Base-by-base conservation (phyloP, 2,329 filamentous ascomycete genomes). In the Calonectria honghensis region DNA sequence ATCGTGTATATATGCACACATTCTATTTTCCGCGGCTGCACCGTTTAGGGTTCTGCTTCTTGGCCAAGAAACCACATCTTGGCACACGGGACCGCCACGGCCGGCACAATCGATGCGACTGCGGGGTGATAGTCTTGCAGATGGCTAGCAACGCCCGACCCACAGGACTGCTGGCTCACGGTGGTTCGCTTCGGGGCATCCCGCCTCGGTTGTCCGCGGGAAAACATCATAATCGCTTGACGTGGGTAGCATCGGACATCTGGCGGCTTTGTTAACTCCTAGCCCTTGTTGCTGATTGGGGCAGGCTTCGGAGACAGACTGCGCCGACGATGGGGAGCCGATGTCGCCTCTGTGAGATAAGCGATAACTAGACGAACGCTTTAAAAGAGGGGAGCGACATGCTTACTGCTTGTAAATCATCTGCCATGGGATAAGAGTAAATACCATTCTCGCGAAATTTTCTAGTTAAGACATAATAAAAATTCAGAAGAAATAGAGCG, bases 201-300 rank as follows among this genome's bases (percentile, higher is more conserved):
- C 65, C 37, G 57, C 48, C 48, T 37, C 50, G 29, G 29, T 69
- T 73, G 20, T 16, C 71, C 71, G 71, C 71, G 71, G 71, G 37
- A 57, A 69, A 73, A 6, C 20, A 27, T 20, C 11, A 35, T 18
- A 16, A 54, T 45, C 14, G 31, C 63, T 54, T 31, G 57, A 20
- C n/a, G 20, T 69, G 65, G 45, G 35, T 61, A 52, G 48, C 65
- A 20, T 32, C 41, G 32, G 70, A 18, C 27, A 41, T 27, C 7
- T 45, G 13, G 16, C 64, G 31, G 37, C 29, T 48, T 57, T 24
- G 13, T 37, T 29, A n/a, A 32, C 24, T 20, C n/a, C 61, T 32
- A 35, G 63, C 16, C 37, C 16, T 32, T 39, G 14, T 67, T 67
- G n/a, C 41, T 32, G 65, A 61, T 29, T 64, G 37, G 54, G 6